Evolutionary conservation across 176 grass and related monocot species (phyloP).

Genomic region (Echinochloa phyllopogon): DNA sequence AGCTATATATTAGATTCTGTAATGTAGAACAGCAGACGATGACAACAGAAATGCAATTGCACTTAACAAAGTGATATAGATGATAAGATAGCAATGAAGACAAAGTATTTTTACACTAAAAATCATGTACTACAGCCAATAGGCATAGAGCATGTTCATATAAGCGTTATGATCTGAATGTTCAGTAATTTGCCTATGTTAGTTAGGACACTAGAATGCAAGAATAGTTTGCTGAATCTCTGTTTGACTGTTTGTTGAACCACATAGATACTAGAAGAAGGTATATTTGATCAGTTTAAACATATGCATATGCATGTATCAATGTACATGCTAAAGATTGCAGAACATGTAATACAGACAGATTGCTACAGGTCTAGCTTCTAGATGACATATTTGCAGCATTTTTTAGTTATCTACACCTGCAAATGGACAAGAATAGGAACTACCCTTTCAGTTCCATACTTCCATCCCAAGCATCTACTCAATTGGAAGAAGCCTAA

Average conservation of each 20-base stretch:
- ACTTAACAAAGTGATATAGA: not conserved
- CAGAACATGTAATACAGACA: not conserved
- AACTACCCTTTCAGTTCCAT: not conserved
- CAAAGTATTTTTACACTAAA: not conserved
- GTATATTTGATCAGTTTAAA: not conserved
- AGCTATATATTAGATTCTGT: not conserved
- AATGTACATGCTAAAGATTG: not conserved
- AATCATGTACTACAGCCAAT: slow-evolving; percentile 5
- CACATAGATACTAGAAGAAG: not conserved
- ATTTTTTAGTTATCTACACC: not conserved
- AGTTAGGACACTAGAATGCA: not conserved
- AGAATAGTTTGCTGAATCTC: not conserved
- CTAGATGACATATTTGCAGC: not conserved
- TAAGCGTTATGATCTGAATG: not conserved
- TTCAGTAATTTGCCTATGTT: not conserved
- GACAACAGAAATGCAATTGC: not conserved
- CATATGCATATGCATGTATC: not conserved
- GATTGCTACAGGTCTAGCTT: not conserved
- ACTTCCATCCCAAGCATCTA: not conserved
- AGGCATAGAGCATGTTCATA: not conserved
- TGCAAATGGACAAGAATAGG: not conserved
- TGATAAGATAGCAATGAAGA: not conserved
- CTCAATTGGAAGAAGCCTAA: not conserved
- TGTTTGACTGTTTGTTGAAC: not conserved
- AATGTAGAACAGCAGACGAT: not conserved